A percentile compares a stretch with the other conserved stretches of the same genome.
phyloP scores from a whole-genome alignment of 495 filamentous ascomycete genomes.

The Hapsidospora chrysogenum region DNA sequence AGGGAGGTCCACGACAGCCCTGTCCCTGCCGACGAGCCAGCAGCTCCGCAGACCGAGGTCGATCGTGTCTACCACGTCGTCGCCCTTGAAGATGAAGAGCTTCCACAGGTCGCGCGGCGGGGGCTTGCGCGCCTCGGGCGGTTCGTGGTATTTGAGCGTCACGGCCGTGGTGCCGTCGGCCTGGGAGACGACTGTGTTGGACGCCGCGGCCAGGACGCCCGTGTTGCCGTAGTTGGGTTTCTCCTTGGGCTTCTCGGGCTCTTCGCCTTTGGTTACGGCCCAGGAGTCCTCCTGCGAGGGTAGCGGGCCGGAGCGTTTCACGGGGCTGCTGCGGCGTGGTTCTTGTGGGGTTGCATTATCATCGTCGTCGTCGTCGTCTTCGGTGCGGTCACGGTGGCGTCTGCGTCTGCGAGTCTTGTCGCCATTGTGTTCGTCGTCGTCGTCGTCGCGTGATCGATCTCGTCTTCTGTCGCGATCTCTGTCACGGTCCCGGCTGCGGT shows the following conservation, averaged over 20 bases:
- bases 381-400: slow-evolving; percentile 2
- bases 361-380: slow-evolving; percentile 2
- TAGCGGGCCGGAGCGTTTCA: slow-evolving; percentile 37
- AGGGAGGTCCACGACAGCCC: slow-evolving; percentile 60
- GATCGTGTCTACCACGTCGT: slow-evolving; percentile 63
- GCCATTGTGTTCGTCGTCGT: no score
- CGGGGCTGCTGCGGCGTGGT: slow-evolving; percentile 9
- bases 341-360: slow-evolving; percentile 4
- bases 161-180: slow-evolving; percentile 52
- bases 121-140: slow-evolving; percentile 79
- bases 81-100: slow-evolving; percentile 83
- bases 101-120: slow-evolving; percentile 65
- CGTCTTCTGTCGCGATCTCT: not conserved
- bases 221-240: slow-evolving; percentile 75
- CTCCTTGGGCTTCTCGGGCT: slow-evolving; percentile 49
- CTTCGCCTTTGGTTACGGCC: slow-evolving; percentile 31
- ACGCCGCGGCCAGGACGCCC: slow-evolving; percentile 71
- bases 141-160: slow-evolving; percentile 94
- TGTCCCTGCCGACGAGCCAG: slow-evolving; percentile 79
- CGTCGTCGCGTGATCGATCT: not conserved
- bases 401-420: slow-evolving; percentile 5
- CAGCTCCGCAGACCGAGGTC: slow-evolving; percentile 60
- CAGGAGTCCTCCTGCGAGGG: slow-evolving; percentile 61
- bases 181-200: slow-evolving; percentile 61
- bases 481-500: slow-evolving; percentile 1